These are phyloP conservation scores for Tagetes patula DNA, from an alignment of 129 eudicot genomes.

Conservation along the genomic window DNA sequence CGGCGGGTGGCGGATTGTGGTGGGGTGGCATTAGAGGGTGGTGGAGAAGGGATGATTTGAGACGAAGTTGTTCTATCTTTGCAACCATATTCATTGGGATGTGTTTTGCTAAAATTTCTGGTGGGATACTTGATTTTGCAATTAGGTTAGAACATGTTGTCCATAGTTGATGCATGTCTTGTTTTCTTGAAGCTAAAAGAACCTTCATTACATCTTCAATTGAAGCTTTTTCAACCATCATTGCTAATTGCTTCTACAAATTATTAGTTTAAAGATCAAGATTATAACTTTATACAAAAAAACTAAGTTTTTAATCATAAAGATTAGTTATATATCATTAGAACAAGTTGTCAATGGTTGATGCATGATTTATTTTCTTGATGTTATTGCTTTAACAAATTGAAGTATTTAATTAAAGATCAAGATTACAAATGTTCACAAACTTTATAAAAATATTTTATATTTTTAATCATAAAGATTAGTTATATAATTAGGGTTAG, in stretches of 20 bases:
- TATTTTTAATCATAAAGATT: slow-evolving; percentile 24
- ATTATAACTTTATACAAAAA: background rate
- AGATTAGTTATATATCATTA: slow-evolving; percentile 6
- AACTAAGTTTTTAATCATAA: slow-evolving; percentile 13
- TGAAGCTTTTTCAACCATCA: slow-evolving; percentile 85
- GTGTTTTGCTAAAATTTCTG: slow-evolving; percentile 86
- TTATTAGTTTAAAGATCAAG: background rate
- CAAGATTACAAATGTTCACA: background rate
- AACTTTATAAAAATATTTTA: background rate
- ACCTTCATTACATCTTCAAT: slow-evolving; percentile 99
- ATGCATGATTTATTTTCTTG: too few species aligned
- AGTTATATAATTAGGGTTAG: slow-evolving; percentile 11
- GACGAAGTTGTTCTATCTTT: slow-evolving; percentile 81
- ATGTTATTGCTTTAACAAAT: slow-evolving; percentile 62
- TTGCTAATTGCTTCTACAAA: slow-evolving; percentile 83
- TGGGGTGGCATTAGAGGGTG: slow-evolving; percentile 60
- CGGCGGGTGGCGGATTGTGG: slow-evolving; percentile 60
- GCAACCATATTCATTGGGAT: slow-evolving; percentile 79
- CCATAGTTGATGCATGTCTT: slow-evolving; percentile 98
- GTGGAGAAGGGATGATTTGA: slow-evolving; percentile 64
- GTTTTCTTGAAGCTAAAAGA: slow-evolving; percentile 90
- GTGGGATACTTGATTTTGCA: slow-evolving; percentile 95
- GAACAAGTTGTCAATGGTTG: background rate
- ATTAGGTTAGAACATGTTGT: slow-evolving; percentile 86
- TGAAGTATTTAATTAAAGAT: background rate